phyloP scores from a whole-genome alignment of 331 rosid genomes.

The Quercus phellos region DNA sequence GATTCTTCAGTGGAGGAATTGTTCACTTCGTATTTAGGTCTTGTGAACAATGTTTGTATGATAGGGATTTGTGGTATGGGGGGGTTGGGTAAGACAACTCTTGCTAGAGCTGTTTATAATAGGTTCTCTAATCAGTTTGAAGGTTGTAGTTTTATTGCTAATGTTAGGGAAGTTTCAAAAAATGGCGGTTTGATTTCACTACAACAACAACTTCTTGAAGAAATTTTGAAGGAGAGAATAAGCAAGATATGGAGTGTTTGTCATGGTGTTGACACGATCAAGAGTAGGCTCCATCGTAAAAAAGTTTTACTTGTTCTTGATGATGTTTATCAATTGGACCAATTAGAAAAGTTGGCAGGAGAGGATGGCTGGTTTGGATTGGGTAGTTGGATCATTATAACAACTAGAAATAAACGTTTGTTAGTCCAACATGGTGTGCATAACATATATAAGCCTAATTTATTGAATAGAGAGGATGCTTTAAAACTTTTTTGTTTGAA shows the following conservation, averaged over 20 bases:
- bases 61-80: too few species aligned
- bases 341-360: too few species aligned
- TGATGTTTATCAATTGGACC: too few species aligned
- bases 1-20: too few species aligned
- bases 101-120: too few species aligned
- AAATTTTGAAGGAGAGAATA: accelerated
- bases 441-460: accelerated
- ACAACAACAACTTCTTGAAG: too few species aligned
- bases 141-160: too few species aligned
- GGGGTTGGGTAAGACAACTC: too few species aligned
- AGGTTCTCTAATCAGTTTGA: accelerated
- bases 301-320: too few species aligned
- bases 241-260: accelerated
- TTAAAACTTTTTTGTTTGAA: too few species aligned
- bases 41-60: accelerated
- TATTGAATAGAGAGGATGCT: accelerated
- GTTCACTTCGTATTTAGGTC: accelerated
- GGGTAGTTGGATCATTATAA: too few species aligned
- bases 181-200: accelerated
- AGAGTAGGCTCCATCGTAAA: accelerated
- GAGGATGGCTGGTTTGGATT: accelerated
- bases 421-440: too few species aligned
- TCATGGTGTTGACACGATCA: accelerated
- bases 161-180: accelerated
- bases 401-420: accelerated